Evolutionary conservation across 192 early-diverging fungal genomes (phyloP), one percentile per base, ranked within the genome.

Genomic region (Chytriomyces sp.): DNA sequence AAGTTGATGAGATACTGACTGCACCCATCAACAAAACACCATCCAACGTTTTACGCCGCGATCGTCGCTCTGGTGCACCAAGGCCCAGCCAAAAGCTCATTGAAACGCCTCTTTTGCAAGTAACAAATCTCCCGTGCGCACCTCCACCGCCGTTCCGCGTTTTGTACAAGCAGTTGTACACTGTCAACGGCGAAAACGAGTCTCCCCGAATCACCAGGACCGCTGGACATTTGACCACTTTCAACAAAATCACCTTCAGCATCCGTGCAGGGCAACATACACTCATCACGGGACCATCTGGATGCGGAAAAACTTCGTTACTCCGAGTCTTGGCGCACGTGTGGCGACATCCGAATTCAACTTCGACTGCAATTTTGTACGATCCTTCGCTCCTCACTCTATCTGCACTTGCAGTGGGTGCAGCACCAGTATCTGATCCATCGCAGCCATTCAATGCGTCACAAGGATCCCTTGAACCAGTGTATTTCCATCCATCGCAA

Each of bases 271-370:
- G 75, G 18, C 45, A 73, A 43, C 74, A 81, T 61, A 50, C 79
- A n/a, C 59, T 83, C 53, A 82, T 83, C 64, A 81, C 79, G 26
- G 84, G 82, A 26, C 89, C 92, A 6, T 94, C 94, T 67, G 96
- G 96, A 79, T 75, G 82, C 18, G 96, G 96, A 45, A 97, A 97
- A 76, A 92, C 93, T 23, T 92, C 93, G 7, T 47, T 97, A n/a
- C 67, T 96, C n/a, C 86, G 94, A 3, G 87, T 87, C 6, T 83
- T 97, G 60, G 89, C 91, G 20, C 92, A 93, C 0, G 77, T 97
- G 44, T 97, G 94, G 93, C 83, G 79, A 18, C 84, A 88, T 18
- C 73, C 68, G 0, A 65, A 20, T 20, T 18, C 53, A 20, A 11
- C 13, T 20, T 18, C 53, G 20, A 57, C 53, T 20, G 53, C 53